A percentile compares a stretch with the other conserved stretches of the same genome.
Conservation (phyloP, 1,284 basidiomycete genomes). For the Pseudozyma sp. region DNA sequence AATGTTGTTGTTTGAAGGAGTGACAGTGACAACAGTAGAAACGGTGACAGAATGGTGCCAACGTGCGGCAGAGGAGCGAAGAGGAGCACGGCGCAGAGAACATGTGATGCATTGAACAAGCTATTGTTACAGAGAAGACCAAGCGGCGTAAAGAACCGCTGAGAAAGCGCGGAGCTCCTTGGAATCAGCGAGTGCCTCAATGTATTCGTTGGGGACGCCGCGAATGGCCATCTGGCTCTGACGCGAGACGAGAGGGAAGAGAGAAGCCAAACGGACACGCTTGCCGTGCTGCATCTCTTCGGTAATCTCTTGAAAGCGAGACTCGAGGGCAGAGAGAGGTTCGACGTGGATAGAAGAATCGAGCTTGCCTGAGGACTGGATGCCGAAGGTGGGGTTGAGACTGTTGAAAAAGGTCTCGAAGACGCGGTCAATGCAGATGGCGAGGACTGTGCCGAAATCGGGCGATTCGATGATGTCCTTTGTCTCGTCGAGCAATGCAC, state of each 20-base stretch:
- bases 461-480: conserved; percentile 75
- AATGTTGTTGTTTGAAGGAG: background rate
- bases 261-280: conserved; percentile 77
- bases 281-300: conserved; percentile 69
- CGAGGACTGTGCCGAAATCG: conserved; percentile 78
- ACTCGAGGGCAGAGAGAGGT: conserved; percentile 71
- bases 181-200: conserved; percentile 72
- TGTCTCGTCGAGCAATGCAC: conserved; percentile 78
- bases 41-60: background rate
- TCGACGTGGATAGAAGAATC: conserved; percentile 33
- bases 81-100: background rate
- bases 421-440: conserved; percentile 77
- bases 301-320: conserved; percentile 49
- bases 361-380: conserved; percentile 22
- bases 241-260: conserved; percentile 80
- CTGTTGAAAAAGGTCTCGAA: conserved; percentile 74
- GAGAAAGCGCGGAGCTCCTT: conserved; percentile 72
- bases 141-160: conserved; percentile 72
- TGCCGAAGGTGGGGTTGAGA: conserved; percentile 70
- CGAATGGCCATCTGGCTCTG: conserved; percentile 81
- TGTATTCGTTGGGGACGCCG: conserved; percentile 81
- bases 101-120: background rate
- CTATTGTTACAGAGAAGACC: conserved; percentile 45
- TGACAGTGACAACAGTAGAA: background rate
- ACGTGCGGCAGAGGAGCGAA: too few species aligned